A percentile compares a stretch with the other conserved stretches of the same genome.
Evolutionary conservation across 2,329 filamentous ascomycete species (phyloP).

Genomic region (Sclerotinia minor): DNA sequence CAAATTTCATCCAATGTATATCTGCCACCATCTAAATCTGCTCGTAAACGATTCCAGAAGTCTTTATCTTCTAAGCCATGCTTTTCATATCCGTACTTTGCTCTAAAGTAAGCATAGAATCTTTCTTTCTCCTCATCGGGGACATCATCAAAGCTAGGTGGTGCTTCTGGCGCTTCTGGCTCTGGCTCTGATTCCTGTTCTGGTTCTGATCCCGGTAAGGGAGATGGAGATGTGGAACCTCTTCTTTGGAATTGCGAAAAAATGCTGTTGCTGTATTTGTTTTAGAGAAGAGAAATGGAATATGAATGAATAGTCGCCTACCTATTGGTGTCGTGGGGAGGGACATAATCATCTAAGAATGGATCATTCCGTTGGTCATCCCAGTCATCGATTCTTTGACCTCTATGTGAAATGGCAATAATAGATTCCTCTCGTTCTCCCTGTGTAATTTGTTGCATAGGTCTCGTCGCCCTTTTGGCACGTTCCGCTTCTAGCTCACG

Average conservation of each 20-base stretch:
- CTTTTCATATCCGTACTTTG: not conserved
- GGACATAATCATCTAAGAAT: not conserved
- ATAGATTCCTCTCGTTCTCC: conserved; percentile 27
- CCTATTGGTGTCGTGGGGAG: conserved; percentile 12
- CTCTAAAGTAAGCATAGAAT: conserved; percentile 2
- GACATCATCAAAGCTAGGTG: not conserved
- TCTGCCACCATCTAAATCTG: conserved; percentile 24
- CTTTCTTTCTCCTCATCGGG: not conserved
- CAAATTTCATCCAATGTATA: conserved; percentile 37
- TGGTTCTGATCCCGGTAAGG: not conserved
- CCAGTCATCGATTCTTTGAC: conserved; percentile 25
- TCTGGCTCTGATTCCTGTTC: not conserved
- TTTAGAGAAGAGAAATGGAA: conserved; percentile 15
- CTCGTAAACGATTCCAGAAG: conserved; percentile 13
- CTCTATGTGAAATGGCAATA: not conserved
- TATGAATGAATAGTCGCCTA: conserved; percentile 19
- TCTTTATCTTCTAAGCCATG: not conserved
- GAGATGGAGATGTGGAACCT: not conserved
- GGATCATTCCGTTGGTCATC: not conserved
- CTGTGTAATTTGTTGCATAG: conserved; percentile 26
- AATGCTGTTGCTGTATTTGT: not conserved
- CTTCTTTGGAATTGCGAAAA: not conserved
- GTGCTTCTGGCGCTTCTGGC: not conserved
- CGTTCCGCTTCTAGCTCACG: not conserved
- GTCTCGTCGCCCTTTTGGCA: conserved; percentile 21